Evolutionary conservation across 306 rosid species (phyloP).

Genomic region (Rosa lucieae): DNA sequence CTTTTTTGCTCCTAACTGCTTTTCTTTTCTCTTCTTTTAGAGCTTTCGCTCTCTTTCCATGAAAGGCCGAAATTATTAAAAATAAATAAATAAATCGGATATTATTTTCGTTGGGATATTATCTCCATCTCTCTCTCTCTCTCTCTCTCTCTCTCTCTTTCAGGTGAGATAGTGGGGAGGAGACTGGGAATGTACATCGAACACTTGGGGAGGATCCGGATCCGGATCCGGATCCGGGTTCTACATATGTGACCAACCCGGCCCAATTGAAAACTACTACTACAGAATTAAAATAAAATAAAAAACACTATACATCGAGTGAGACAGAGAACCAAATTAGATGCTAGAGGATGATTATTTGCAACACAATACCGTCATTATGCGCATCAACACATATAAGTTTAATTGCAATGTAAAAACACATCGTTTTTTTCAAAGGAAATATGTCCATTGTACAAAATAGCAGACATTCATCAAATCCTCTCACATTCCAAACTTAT

Average conservation of each 20-base stretch:
- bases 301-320: too few species aligned
- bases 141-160: background rate
- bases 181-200: background rate
- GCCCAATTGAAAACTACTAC: too few species aligned
- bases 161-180: background rate
- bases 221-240: background rate
- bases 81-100: background rate
- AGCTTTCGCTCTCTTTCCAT: conserved; percentile 27
- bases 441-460: too few species aligned
- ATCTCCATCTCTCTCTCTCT: background rate
- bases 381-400: too few species aligned
- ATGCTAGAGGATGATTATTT: too few species aligned
- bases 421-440: too few species aligned
- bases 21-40: background rate
- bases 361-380: too few species aligned
- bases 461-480: too few species aligned
- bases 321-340: too few species aligned
- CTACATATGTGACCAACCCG: background rate
- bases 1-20: conserved; percentile 9
- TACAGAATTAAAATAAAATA: too few species aligned
- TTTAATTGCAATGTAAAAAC: too few species aligned
- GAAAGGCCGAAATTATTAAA: conserved; percentile 5
- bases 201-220: background rate
- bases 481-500: too few species aligned
- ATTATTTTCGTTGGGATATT: background rate